phyloP scores from a whole-genome alignment of 257 asterid species.

The Solanum lignicaule region DNA sequence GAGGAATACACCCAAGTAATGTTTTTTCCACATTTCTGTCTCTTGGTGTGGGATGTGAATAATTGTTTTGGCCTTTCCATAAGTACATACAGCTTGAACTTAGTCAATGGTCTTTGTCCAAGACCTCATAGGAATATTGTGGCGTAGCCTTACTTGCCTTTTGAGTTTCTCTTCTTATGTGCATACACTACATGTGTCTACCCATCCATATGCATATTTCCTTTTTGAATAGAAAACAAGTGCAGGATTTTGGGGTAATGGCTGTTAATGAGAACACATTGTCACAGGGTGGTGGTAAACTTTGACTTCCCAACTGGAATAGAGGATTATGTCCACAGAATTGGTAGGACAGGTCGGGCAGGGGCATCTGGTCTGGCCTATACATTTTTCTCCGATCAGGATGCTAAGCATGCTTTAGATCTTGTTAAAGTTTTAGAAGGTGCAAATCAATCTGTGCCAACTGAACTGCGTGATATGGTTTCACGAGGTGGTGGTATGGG shows the following conservation, averaged over 20 bases:
- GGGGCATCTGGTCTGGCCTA: conserved; percentile 17
- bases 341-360: conserved; percentile 16
- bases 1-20: not conserved
- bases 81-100: not conserved
- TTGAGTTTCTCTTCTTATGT: not conserved
- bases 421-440: conserved; percentile 69
- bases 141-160: not conserved
- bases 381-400: conserved; percentile 56
- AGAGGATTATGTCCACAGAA: conserved; percentile 15
- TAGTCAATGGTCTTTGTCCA: not conserved
- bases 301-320: conserved; percentile 13
- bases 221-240: not conserved
- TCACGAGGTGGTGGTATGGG: conserved; percentile 72
- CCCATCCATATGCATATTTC: not conserved
- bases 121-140: not conserved
- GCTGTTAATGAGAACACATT: not conserved
- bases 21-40: not conserved
- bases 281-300: conserved; percentile 49
- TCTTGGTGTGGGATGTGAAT: not conserved
- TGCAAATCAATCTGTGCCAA: conserved; percentile 55
- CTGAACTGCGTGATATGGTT: conserved; percentile 49
- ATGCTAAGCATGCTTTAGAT: conserved; percentile 59
- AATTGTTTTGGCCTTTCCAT: not conserved
- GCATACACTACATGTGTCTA: not conserved
- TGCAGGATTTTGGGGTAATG: not conserved